Percentiles rank a stretch among this genome's conserved stretches.
These are phyloP conservation scores for Dactylellina drechsleri DNA, from an alignment of 2,329 filamentous ascomycete genomes.

Conservation along the genomic window DNA sequence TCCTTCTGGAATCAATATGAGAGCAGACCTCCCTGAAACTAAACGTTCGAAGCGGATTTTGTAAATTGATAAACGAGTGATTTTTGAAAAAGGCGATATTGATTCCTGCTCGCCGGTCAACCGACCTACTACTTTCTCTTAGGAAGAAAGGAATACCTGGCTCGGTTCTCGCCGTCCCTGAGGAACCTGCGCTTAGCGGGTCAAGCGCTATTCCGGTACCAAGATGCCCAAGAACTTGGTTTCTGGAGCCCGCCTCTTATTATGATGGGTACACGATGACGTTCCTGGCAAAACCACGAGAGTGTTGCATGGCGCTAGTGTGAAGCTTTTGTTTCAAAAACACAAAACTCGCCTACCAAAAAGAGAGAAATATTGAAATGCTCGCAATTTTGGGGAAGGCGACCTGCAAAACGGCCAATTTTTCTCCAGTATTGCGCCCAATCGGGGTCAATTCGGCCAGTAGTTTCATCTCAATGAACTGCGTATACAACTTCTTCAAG, in stretches of 20 bases:
- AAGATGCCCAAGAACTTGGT: constrained; percentile 42
- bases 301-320: constrained; percentile 13
- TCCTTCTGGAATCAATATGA: no score
- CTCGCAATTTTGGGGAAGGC: constrained; percentile 36
- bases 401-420: constrained; percentile 31
- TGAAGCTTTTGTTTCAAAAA: no score
- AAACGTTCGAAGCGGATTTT: not conserved
- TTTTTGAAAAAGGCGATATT: no score
- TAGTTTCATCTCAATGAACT: not conserved
- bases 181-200: constrained; percentile 36
- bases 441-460: constrained; percentile 19
- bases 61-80: not conserved
- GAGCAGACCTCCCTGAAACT: not conserved
- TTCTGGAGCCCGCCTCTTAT: constrained; percentile 34
- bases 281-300: not conserved
- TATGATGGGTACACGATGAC: not conserved
- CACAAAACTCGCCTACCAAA: constrained; percentile 1
- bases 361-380: not conserved
- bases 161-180: constrained; percentile 39
- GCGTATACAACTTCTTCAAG: constrained; percentile 1
- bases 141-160: constrained; percentile 18
- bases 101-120: not conserved
- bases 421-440: constrained; percentile 24
- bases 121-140: constrained; percentile 36
- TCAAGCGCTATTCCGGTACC: constrained; percentile 10